Base-by-base conservation (phyloP, 2,329 filamentous ascomycete genomes). In the Colletotrichum nymphaeae region DNA sequence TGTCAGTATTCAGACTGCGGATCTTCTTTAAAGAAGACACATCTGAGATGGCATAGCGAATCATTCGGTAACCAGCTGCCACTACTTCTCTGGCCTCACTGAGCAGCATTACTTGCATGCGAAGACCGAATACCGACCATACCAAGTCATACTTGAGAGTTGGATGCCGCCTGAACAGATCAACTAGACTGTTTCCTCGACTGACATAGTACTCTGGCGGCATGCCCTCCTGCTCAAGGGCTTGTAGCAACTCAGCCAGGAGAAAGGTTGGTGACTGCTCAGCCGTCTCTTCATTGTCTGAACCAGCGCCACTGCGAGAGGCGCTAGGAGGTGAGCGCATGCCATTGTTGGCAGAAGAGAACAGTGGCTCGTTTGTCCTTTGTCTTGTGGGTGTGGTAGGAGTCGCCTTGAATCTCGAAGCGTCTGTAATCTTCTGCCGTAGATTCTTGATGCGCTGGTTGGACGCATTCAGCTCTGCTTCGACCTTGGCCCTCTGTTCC, bases 61-160 rank as follows among this genome's bases (percentile, higher is more conserved):
- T 95, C 83, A 98, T 93, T 75, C 97, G 90, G 82, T 98, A 99
- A 1, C 95, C 97, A 56, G 97, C 95, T 30, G 97, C 97, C 28
- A 98, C 95, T 12, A 98, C 96, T 84, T 99, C 97, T 76, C 96
- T 92, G 81, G 94, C 98, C 77, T 98, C 96, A 80, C 96, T 98
- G 69, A 99, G 86, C 26, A 99, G 91, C 94, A 99, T 97, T 77
- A 94, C 92, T 83, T 99, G 97, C 86, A 98, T 95, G 56, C 97
- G 91, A 62, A 97, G 84, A 2, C 97, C 97, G 83, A 99, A 99
- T 1, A 97, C 92, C 4, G 95, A 94, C 97, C 97, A 99, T 1
- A 95, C 95, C 62, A 99, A 86, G 82, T 99, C 97, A 81, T 98
- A 98, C 80, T 99, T 99, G 70, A 99, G 88, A 1, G 94, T 96